A percentile compares a stretch with the other conserved stretches of the same genome.
phyloP scores from a whole-genome alignment of 2,329 filamentous ascomycete genomes.

The Fusarium sp. region DNA sequence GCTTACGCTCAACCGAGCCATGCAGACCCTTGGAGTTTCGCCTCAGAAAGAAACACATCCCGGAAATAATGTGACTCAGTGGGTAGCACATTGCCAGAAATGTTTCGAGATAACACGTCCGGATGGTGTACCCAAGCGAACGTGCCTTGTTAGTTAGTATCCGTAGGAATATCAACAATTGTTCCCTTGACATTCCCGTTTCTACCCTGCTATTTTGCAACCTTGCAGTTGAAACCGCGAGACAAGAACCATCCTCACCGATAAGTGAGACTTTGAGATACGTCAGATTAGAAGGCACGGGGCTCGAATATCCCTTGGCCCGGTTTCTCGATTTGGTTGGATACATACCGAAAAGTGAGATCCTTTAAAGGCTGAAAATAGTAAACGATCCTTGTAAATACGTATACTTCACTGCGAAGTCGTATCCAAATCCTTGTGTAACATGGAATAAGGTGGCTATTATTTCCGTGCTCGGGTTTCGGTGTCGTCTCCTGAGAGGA shows the following conservation, averaged over 20 bases:
- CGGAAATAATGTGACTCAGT: slow-evolving; percentile 17
- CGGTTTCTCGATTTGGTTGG: slow-evolving; percentile 15
- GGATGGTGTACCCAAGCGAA: slow-evolving; percentile 27
- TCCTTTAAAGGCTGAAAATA: slow-evolving; percentile 29
- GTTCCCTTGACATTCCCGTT: slow-evolving; percentile 8
- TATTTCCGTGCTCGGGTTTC: slow-evolving; percentile 9
- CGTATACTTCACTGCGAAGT: slow-evolving; percentile 3
- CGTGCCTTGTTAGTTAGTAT: neutral
- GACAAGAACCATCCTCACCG: slow-evolving; percentile 1
- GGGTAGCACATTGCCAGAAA: slow-evolving; percentile 4
- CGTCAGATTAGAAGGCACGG: slow-evolving; percentile 4
- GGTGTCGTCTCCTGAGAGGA: neutral
- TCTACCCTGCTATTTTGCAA: slow-evolving; percentile 21
- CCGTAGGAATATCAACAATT: slow-evolving; percentile 1
- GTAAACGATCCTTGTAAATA: slow-evolving; percentile 14
- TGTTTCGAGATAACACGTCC: slow-evolving; percentile 17
- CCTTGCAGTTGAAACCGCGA: slow-evolving; percentile 1
- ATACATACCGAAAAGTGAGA: slow-evolving; percentile 24
- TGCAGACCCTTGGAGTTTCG: slow-evolving; percentile 7
- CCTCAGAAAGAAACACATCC: slow-evolving; percentile 6
- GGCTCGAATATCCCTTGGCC: slow-evolving; percentile 4
- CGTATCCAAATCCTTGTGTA: slow-evolving; percentile 8
- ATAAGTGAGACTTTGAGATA: slow-evolving; percentile 25
- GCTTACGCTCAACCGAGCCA: slow-evolving; percentile 17
- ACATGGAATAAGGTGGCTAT: neutral